These are phyloP conservation scores for Colletotrichum graminicola DNA, from an alignment of 2,329 filamentous ascomycete species.

Conservation along the genomic window DNA sequence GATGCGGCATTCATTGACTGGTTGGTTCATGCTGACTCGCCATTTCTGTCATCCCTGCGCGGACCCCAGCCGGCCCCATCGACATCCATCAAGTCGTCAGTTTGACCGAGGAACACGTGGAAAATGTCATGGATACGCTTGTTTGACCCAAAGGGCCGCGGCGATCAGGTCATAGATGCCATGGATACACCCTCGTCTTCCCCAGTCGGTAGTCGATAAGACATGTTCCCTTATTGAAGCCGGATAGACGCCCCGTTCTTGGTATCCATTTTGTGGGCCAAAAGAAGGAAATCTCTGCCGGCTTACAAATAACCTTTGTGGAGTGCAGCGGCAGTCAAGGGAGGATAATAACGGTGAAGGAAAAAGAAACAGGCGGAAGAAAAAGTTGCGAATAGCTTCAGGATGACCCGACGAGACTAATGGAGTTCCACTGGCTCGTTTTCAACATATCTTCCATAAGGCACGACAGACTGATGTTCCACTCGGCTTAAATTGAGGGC, in stretches of 20 bases:
- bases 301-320: slow-evolving; percentile 12
- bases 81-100: neutral
- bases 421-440: neutral
- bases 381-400: slow-evolving; percentile 29
- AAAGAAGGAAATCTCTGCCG: neutral
- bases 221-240: neutral
- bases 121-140: neutral
- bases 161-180: slow-evolving; percentile 19
- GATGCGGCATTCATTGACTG: slow-evolving; percentile 14
- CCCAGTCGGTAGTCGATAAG: slow-evolving; percentile 9
- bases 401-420: no score
- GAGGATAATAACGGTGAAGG: neutral
- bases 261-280: neutral
- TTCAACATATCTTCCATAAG: no score
- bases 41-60: slow-evolving; percentile 7
- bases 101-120: neutral
- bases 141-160: neutral
- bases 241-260: neutral
- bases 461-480: neutral
- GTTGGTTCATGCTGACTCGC: slow-evolving; percentile 18
- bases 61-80: slow-evolving; percentile 11
- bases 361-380: neutral
- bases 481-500: neutral
- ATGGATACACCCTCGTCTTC: slow-evolving; percentile 13
- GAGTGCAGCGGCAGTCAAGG: neutral